phyloP scores from a whole-genome alignment of 176 grass and related monocot genomes.

The Poa annua region DNA sequence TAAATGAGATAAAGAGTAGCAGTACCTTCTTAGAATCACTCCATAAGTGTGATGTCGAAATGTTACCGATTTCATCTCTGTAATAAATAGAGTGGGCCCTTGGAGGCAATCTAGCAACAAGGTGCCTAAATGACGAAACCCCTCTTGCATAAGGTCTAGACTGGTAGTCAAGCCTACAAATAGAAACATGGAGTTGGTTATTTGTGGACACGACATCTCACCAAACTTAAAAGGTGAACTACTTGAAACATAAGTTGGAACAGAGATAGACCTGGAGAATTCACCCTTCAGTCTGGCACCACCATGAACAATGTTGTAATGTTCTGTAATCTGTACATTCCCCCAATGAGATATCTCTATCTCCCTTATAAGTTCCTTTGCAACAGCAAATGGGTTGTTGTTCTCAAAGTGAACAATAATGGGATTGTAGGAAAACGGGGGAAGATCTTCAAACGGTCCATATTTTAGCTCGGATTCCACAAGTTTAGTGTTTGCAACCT shows the following conservation, averaged over 20 bases:
- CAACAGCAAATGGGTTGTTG: constrained; percentile 91
- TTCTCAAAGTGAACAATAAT: constrained; percentile 93
- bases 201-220: not conserved
- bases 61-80: constrained; percentile 99
- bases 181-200: constrained; percentile 27
- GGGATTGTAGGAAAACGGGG: constrained; percentile 75
- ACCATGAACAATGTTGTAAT: constrained; percentile 86
- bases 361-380: constrained; percentile 85
- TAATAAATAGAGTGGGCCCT: constrained; percentile 96
- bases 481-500: constrained; percentile 71
- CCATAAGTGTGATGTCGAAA: constrained; percentile 97
- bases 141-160: constrained; percentile 78
- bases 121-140: constrained; percentile 82
- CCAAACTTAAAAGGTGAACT: constrained; percentile 1
- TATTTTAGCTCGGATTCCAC: constrained; percentile 84
- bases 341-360: constrained; percentile 99
- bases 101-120: constrained; percentile 83
- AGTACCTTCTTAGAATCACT: constrained; percentile 91
- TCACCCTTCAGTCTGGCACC: constrained; percentile 91
- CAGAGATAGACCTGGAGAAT: constrained; percentile 81
- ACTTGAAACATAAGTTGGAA: constrained; percentile 23
- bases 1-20: constrained; percentile 16
- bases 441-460: constrained; percentile 76
- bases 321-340: constrained; percentile 84
- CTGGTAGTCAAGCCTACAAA: constrained; percentile 91